These are phyloP conservation scores for Botrytis elliptica DNA, from an alignment of 2,329 filamentous ascomycete species.

Conservation along the genomic window DNA sequence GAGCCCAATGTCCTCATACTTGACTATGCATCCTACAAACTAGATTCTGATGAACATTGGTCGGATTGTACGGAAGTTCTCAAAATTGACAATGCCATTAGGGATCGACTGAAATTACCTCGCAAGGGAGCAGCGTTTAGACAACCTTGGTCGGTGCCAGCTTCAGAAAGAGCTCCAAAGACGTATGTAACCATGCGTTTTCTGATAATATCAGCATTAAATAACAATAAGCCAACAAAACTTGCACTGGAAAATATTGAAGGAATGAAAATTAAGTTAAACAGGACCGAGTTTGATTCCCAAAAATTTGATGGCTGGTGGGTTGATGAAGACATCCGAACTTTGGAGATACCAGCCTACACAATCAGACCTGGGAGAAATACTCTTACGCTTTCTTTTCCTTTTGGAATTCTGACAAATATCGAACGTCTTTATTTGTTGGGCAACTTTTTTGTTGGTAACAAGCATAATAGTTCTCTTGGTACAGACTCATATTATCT, in stretches of 20 bases:
- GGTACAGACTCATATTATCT: background rate
- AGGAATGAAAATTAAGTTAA: constrained; percentile 31
- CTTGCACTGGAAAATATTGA: constrained; percentile 37
- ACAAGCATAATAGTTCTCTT: constrained; percentile 7
- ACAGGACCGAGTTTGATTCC: constrained; percentile 24
- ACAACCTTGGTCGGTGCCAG: constrained; percentile 36
- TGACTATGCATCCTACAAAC: constrained; percentile 36
- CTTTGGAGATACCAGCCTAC: constrained; percentile 28
- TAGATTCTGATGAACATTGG: constrained; percentile 30
- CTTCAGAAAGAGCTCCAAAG: constrained; percentile 28
- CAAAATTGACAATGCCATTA: constrained; percentile 38
- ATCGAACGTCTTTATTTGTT: constrained; percentile 39
- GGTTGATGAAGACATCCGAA: constrained; percentile 39
- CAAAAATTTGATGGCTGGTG: constrained; percentile 31
- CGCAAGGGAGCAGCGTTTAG: constrained; percentile 34
- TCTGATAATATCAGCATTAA: constrained; percentile 29
- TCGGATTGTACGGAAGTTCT: constrained; percentile 33
- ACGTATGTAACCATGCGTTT: constrained; percentile 33
- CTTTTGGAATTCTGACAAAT: constrained; percentile 37
- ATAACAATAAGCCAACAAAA: background rate
- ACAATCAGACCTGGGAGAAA: constrained; percentile 33
- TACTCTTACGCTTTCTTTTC: constrained; percentile 31
- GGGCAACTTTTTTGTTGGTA: constrained; percentile 34
- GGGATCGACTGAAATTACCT: constrained; percentile 31
- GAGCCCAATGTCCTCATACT: constrained; percentile 39